Conservation (phyloP, 768 basidiomycete species). For the Asterophora parasitica region DNA sequence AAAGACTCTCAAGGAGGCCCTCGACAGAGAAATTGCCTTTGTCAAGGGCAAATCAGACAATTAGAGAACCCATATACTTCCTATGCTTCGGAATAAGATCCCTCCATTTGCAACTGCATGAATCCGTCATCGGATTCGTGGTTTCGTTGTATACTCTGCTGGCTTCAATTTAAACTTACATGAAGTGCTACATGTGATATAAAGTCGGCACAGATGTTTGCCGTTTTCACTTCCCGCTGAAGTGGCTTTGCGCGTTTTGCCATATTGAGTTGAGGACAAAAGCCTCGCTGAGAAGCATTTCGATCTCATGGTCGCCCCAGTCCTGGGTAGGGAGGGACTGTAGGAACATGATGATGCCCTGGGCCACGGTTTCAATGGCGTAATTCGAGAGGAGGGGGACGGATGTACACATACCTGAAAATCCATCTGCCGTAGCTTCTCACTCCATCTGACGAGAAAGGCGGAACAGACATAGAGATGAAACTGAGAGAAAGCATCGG, state of each 20-base stretch:
- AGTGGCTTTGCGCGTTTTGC: slow-evolving; percentile 90
- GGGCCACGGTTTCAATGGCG: slow-evolving; percentile 1
- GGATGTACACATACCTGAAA: slow-evolving; percentile 69
- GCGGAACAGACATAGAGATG: slow-evolving; percentile 98
- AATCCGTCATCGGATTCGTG: background rate
- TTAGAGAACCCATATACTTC: slow-evolving; percentile 3
- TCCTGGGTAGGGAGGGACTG: slow-evolving; percentile 88
- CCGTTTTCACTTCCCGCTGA: slow-evolving; percentile 47
- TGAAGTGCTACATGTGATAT: slow-evolving; percentile 2
- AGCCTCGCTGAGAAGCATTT: slow-evolving; percentile 92
- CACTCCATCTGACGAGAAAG: slow-evolving; percentile 93
- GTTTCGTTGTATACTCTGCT: background rate
- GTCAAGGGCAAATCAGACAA: slow-evolving; percentile 35
- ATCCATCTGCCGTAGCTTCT: slow-evolving; percentile 92
- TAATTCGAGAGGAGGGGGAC: slow-evolving; percentile 1
- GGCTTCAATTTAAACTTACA: slow-evolving; percentile 2
- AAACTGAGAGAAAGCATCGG: slow-evolving; percentile 98
- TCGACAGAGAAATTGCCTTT: slow-evolving; percentile 59
- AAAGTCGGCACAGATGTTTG: slow-evolving; percentile 1
- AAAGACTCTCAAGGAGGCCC: slow-evolving; percentile 46
- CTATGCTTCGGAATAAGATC: background rate
- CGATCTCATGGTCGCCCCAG: slow-evolving; percentile 95
- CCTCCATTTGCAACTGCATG: background rate
- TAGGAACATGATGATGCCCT: slow-evolving; percentile 99
- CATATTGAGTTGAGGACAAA: slow-evolving; percentile 91